A percentile compares a stretch with the other conserved stretches of the same genome.
Conservation (phyloP, 2,329 filamentous ascomycete species). For the Sordariomycetes sp. region DNA sequence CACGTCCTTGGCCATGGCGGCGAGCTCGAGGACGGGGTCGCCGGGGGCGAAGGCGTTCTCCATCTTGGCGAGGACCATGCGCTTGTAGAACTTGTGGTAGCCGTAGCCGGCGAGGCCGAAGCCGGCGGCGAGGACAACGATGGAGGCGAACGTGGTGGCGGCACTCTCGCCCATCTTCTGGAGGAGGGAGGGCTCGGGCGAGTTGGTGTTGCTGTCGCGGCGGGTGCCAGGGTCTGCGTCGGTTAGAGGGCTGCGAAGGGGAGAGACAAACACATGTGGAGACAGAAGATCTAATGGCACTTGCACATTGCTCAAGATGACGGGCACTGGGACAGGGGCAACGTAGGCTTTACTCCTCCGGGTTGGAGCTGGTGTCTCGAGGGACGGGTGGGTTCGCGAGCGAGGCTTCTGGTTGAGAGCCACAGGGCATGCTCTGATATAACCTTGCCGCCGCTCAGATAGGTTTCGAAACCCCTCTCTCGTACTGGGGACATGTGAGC, state of each 20-base stretch:
- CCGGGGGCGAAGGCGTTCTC: conserved; percentile 83
- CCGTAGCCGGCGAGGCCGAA: conserved; percentile 60
- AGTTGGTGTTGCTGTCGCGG: not conserved
- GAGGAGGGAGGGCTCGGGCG: conserved; percentile 25
- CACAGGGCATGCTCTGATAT: too few species aligned
- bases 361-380: not conserved
- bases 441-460: too few species aligned
- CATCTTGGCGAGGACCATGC: conserved; percentile 85
- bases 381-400: not conserved
- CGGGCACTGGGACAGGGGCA: not conserved
- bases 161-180: conserved; percentile 64
- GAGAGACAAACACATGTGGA: not conserved
- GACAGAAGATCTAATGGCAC: not conserved
- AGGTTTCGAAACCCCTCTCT: too few species aligned
- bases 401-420: too few species aligned
- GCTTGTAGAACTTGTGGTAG: conserved; percentile 82
- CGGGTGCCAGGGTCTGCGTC: not conserved
- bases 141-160: conserved; percentile 65
- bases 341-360: not conserved
- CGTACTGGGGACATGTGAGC: too few species aligned
- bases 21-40: conserved; percentile 78
- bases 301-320: not conserved
- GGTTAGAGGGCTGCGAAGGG: not conserved
- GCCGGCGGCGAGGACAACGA: conserved; percentile 57
- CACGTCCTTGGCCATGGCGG: conserved; percentile 51